phyloP scores from a whole-genome alignment of 2,329 filamentous ascomycete genomes.

The Alternaria gaisen region DNA sequence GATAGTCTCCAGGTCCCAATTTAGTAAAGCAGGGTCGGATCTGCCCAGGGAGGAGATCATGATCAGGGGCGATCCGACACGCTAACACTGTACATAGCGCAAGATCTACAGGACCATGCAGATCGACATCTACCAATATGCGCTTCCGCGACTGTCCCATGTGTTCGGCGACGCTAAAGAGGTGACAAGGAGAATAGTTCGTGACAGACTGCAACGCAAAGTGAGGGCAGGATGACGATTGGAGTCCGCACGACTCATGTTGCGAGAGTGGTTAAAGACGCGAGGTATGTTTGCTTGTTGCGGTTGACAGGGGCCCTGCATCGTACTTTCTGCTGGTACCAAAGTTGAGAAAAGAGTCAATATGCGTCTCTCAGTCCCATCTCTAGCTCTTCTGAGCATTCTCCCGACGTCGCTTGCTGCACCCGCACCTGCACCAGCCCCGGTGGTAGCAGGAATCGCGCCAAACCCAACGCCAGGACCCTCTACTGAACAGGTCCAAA shows the following conservation, averaged over 20 bases:
- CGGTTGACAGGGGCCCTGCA: not conserved
- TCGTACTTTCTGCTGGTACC: not conserved
- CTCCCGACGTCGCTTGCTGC: slow-evolving; percentile 16
- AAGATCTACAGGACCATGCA: slow-evolving; percentile 1
- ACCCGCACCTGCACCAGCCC: slow-evolving; percentile 11
- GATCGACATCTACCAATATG: slow-evolving; percentile 7
- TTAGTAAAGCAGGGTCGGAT: not conserved
- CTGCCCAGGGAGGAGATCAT: not conserved
- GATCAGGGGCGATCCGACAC: not conserved
- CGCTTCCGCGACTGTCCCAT: not conserved
- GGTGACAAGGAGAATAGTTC: not conserved
- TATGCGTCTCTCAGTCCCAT: slow-evolving; percentile 20
- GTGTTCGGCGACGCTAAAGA: slow-evolving; percentile 1
- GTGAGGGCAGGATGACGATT: not conserved
- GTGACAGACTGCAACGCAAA: not conserved
- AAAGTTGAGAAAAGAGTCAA: not conserved
- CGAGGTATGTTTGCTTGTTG: not conserved
- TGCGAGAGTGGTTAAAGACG: slow-evolving; percentile 1
- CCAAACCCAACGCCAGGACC: slow-evolving; percentile 4
- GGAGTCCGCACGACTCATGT: slow-evolving; percentile 10
- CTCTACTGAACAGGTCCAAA: not conserved
- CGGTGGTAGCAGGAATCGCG: slow-evolving; percentile 1
- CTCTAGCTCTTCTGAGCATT: slow-evolving; percentile 23
- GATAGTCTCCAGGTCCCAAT: not conserved
- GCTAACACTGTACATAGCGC: not conserved